These are phyloP conservation scores for Russula griseocarnosa DNA, from an alignment of 768 basidiomycete species.

Conservation along the genomic window DNA sequence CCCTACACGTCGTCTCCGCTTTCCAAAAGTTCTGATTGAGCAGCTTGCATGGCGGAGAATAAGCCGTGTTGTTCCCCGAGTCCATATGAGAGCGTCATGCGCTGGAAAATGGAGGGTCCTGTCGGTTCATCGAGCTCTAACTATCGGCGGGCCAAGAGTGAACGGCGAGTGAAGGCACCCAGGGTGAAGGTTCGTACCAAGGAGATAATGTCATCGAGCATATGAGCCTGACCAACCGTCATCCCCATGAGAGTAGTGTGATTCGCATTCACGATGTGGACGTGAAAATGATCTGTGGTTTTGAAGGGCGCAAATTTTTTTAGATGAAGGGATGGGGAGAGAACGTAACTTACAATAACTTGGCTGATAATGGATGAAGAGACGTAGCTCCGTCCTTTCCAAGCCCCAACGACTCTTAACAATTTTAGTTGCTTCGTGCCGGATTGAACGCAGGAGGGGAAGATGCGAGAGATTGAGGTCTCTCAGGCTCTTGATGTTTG, in stretches of 20 bases:
- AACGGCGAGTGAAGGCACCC: not conserved
- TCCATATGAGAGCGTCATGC: constrained; percentile 76
- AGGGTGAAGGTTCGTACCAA: constrained; percentile 47
- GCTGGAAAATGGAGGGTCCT: constrained; percentile 55
- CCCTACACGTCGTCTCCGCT: constrained; percentile 4
- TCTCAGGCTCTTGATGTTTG: constrained; percentile 63
- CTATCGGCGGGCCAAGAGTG: constrained; percentile 40
- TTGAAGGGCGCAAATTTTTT: not conserved
- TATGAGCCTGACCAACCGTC: constrained; percentile 85
- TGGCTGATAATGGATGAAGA: constrained; percentile 94
- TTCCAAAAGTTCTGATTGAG: constrained; percentile 31
- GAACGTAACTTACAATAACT: constrained; percentile 70
- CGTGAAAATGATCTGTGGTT: constrained; percentile 84
- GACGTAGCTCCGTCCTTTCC: constrained; percentile 54
- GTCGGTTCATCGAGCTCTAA: constrained; percentile 54
- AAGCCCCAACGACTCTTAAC: constrained; percentile 67
- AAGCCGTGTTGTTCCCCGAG: constrained; percentile 80
- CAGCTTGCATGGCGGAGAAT: constrained; percentile 44
- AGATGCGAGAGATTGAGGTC: constrained; percentile 69
- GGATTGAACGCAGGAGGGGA: constrained; percentile 61
- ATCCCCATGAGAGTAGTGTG: constrained; percentile 61
- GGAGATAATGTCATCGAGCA: constrained; percentile 88
- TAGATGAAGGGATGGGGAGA: not conserved
- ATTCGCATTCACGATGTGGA: constrained; percentile 82
- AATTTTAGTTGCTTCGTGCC: constrained; percentile 47